These are phyloP conservation scores for Talaromyces sp. DNA, from an alignment of 2,329 filamentous ascomycete species.

Conservation along the genomic window DNA sequence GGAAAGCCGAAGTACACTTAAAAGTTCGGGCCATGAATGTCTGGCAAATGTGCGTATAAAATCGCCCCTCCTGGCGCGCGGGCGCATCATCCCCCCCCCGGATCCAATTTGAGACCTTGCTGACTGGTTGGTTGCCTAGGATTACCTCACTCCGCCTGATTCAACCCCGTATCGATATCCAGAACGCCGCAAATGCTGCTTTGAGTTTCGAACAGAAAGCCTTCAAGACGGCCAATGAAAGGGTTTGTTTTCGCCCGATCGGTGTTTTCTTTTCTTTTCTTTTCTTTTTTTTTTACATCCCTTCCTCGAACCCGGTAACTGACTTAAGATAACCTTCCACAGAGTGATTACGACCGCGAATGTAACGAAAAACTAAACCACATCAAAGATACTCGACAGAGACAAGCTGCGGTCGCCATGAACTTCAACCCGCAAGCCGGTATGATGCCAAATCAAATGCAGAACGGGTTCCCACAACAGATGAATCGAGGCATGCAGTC, in stretches of 20 bases:
- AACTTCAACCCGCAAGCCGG: constrained; percentile 36
- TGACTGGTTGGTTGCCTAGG: constrained; percentile 27
- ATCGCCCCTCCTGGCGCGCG: neutral
- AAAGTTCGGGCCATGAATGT: constrained; percentile 46
- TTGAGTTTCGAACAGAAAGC: constrained; percentile 50
- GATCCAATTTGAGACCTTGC: neutral
- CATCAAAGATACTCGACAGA: constrained; percentile 48
- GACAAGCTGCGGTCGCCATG: constrained; percentile 43
- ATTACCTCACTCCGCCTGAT: constrained; percentile 51
- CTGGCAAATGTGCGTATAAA: constrained; percentile 45
- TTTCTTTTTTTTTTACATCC: neutral
- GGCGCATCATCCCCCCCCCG: neutral
- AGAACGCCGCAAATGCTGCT: constrained; percentile 44
- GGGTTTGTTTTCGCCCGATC: constrained; percentile 21
- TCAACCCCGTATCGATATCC: constrained; percentile 44
- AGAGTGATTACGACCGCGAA: constrained; percentile 49
- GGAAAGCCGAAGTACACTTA: constrained; percentile 46
- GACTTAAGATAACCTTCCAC: neutral
- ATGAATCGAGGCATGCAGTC: constrained; percentile 55
- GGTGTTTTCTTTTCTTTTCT: neutral
- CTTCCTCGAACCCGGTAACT: constrained; percentile 2
- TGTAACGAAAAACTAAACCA: constrained; percentile 49
- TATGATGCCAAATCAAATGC: constrained; percentile 32
- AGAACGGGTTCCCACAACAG: constrained; percentile 53
- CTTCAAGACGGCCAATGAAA: constrained; percentile 45